A percentile compares a stretch with the other conserved stretches of the same genome.
phyloP scores from a whole-genome alignment of 2,329 filamentous ascomycete species.

The Alternaria consortialis region DNA sequence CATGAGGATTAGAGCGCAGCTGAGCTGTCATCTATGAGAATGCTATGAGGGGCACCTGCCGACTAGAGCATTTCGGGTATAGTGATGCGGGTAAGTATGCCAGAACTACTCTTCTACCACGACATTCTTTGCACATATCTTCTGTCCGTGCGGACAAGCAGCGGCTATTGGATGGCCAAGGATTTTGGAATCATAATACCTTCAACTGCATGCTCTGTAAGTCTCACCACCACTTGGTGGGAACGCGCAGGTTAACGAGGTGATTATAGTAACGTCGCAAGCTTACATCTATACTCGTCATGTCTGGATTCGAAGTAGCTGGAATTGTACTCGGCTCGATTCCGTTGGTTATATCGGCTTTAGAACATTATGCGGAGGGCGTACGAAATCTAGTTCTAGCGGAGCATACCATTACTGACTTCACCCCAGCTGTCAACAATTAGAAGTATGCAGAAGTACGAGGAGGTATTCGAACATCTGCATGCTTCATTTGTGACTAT shows the following conservation, averaged over 20 bases:
- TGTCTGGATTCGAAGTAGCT: background rate
- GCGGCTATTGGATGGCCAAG: too few species aligned
- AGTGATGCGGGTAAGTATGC: background rate
- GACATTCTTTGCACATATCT: background rate
- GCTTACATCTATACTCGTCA: background rate
- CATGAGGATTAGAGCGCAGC: too few species aligned
- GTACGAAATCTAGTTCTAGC: background rate
- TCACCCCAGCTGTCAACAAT: background rate
- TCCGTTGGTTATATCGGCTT: background rate
- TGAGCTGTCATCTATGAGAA: too few species aligned
- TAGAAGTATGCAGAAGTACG: background rate
- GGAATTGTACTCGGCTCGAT: background rate
- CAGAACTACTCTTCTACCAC: too few species aligned
- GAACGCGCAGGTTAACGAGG: fast-evolving
- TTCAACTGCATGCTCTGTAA: too few species aligned
- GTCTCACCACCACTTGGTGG: too few species aligned
- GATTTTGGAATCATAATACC: too few species aligned
- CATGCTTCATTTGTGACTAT: background rate
- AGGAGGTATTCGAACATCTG: background rate
- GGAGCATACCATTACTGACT: background rate
- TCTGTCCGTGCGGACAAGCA: too few species aligned
- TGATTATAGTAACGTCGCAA: background rate
- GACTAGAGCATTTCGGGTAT: background rate
- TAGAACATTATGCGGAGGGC: background rate
- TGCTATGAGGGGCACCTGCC: background rate